Evolutionary conservation across 169 alveolate species (phyloP).

Genomic region (Plasmodium ovale): DNA sequence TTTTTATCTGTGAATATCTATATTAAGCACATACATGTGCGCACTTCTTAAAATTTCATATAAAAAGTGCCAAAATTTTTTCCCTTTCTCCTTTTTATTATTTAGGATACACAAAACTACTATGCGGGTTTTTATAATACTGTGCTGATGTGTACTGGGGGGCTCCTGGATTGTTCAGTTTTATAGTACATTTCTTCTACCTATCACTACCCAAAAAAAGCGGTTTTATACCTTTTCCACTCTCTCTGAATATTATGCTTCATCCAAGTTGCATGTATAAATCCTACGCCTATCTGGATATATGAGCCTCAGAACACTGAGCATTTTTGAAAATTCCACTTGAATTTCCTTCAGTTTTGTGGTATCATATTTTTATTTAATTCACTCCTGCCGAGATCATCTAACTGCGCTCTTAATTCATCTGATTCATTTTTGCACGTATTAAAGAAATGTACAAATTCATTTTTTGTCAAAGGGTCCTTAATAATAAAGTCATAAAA

Average conservation of each 20-base stretch:
- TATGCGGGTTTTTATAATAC: neutral
- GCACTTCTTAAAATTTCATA: neutral
- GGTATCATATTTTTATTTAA: neutral
- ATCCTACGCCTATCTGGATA: too few species aligned
- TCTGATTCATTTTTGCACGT: neutral
- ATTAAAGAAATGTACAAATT: constrained; percentile 3
- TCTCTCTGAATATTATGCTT: too few species aligned
- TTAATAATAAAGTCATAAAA: neutral
- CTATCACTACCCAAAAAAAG: too few species aligned
- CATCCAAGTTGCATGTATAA: too few species aligned
- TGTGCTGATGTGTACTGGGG: too few species aligned
- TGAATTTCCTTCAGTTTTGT: neutral
- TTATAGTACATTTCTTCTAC: too few species aligned
- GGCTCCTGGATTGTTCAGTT: too few species aligned
- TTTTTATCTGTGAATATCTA: too few species aligned
- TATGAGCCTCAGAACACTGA: too few species aligned
- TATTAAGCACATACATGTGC: neutral
- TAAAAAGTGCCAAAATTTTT: neutral
- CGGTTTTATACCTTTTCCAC: too few species aligned
- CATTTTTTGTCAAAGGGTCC: neutral
- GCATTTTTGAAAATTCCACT: too few species aligned
- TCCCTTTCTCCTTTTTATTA: neutral
- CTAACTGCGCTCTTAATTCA: neutral
- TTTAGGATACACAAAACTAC: neutral
- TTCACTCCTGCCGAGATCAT: neutral